A percentile compares a stretch with the other conserved stretches of the same genome.
Evolutionary conservation across 192 early-diverging fungal species (phyloP).

Genomic region (Coemansia sp.): DNA sequence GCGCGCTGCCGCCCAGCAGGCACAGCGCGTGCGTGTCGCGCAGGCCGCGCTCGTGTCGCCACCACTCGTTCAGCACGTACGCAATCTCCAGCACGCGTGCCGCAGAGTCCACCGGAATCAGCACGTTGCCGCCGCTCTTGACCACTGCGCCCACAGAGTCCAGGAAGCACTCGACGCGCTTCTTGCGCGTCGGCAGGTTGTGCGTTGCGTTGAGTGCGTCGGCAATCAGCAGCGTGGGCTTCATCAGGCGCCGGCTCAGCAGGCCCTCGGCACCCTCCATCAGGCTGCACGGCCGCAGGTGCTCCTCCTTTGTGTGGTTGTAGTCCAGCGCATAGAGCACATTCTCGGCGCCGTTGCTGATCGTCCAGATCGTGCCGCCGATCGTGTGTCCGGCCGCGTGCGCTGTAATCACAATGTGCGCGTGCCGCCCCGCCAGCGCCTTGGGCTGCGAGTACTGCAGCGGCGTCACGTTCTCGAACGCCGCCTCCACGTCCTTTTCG

Average conservation of each 20-base stretch:
- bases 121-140: conserved; percentile 68
- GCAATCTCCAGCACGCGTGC: conserved; percentile 89
- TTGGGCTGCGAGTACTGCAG: conserved; percentile 89
- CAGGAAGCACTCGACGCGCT: conserved; percentile 75
- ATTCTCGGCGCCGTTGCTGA: conserved; percentile 90
- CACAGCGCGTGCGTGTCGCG: conserved; percentile 68
- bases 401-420: conserved; percentile 86
- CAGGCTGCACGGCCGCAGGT: conserved; percentile 36
- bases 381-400: conserved; percentile 91
- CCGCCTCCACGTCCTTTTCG: conserved; percentile 75
- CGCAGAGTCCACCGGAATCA: conserved; percentile 87
- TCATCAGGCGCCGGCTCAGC: conserved; percentile 63
- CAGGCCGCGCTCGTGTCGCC: conserved; percentile 56
- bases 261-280: conserved; percentile 56
- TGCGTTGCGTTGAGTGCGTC: conserved; percentile 77
- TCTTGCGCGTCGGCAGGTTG: conserved; percentile 64
- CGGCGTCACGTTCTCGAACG: conserved; percentile 77
- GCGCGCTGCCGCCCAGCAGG: conserved; percentile 73
- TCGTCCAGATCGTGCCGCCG: conserved; percentile 96
- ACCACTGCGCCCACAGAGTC: conserved; percentile 58
- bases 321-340: conserved; percentile 96
- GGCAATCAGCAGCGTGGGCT: conserved; percentile 92
- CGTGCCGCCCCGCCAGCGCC: conserved; percentile 61
- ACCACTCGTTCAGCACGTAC: conserved; percentile 85
- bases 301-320: conserved; percentile 90